A percentile compares a stretch with the other conserved stretches of the same genome.
These are phyloP conservation scores for Cladosporium sp. DNA, from an alignment of 2,329 filamentous ascomycete species.

Conservation along the genomic window DNA sequence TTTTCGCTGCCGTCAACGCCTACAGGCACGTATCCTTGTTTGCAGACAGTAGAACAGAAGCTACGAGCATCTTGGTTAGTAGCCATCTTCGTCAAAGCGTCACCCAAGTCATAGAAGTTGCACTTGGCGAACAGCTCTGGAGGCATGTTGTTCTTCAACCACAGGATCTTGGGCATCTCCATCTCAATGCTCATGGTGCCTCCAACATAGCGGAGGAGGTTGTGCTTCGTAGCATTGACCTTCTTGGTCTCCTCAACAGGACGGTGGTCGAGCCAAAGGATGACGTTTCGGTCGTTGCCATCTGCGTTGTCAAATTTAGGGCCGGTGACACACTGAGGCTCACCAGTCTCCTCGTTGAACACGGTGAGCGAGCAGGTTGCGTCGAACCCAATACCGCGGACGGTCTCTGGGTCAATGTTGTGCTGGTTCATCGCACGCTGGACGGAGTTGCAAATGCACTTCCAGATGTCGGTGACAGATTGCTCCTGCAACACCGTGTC, in stretches of 20 bases:
- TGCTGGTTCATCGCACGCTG: slow-evolving; percentile 78
- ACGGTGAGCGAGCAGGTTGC: slow-evolving; percentile 97
- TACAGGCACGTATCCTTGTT: slow-evolving; percentile 95
- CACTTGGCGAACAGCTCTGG: slow-evolving; percentile 82
- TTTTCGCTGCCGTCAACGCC: slow-evolving; percentile 96
- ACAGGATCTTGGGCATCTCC: slow-evolving; percentile 97
- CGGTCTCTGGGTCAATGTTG: slow-evolving; percentile 66
- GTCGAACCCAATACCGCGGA: slow-evolving; percentile 93
- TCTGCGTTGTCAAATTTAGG: slow-evolving; percentile 74
- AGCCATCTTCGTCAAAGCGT: slow-evolving; percentile 89
- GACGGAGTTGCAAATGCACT: slow-evolving; percentile 85
- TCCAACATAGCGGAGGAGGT: slow-evolving; percentile 90
- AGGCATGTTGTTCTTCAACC: slow-evolving; percentile 98
- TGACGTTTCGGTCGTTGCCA: slow-evolving; percentile 85
- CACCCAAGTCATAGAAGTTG: slow-evolving; percentile 94
- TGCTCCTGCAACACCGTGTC: slow-evolving; percentile 62
- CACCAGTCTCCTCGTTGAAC: slow-evolving; percentile 82
- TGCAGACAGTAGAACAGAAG: slow-evolving; percentile 95
- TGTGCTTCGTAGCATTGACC: slow-evolving; percentile 90
- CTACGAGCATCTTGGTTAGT: slow-evolving; percentile 88
- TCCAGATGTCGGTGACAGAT: slow-evolving; percentile 97
- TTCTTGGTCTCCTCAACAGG: slow-evolving; percentile 84
- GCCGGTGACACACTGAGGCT: slow-evolving; percentile 85
- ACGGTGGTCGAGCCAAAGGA: slow-evolving; percentile 95
- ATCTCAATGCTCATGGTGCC: slow-evolving; percentile 99